Evolutionary conservation across 2,329 filamentous ascomycete species (phyloP).

Genomic region (Chaetomium sp.): DNA sequence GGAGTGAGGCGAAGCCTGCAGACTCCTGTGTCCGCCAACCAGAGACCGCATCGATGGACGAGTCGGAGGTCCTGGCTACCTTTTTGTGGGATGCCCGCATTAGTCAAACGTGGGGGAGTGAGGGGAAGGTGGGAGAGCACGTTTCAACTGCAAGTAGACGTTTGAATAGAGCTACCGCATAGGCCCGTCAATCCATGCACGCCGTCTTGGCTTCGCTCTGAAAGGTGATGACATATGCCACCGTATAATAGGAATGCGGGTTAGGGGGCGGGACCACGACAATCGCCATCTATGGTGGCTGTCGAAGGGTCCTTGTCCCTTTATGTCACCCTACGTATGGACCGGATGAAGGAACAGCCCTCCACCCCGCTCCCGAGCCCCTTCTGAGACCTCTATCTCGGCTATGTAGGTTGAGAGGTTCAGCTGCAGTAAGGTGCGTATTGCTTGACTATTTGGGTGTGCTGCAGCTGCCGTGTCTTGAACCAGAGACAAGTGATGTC

Average conservation of each 20-base stretch:
- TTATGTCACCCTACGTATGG: constrained; percentile 10
- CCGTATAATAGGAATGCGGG: constrained; percentile 22
- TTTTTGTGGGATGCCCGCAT: constrained; percentile 35
- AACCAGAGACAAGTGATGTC: neutral
- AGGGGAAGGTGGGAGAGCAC: constrained; percentile 28
- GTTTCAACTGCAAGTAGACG: constrained; percentile 16
- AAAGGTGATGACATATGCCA: constrained; percentile 24
- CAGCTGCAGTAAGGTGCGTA: constrained; percentile 5
- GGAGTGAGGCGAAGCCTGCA: constrained; percentile 6
- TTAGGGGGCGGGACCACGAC: neutral
- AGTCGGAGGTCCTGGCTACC: constrained; percentile 4
- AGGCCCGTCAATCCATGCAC: constrained; percentile 16
- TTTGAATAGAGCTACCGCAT: constrained; percentile 18
- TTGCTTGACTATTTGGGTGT: neutral
- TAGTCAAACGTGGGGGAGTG: constrained; percentile 41
- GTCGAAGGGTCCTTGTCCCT: constrained; percentile 1
- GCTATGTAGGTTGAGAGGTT: neutral
- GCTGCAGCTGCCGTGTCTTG: constrained; percentile 12
- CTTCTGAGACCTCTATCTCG: neutral
- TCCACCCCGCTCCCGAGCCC: constrained; percentile 8
- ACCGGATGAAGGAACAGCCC: constrained; percentile 6
- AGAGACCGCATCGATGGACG: constrained; percentile 3
- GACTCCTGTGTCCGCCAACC: constrained; percentile 16
- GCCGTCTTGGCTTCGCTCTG: constrained; percentile 6
- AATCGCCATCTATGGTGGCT: constrained; percentile 1